phyloP scores from a whole-genome alignment of 805 yeast species.

The Priceomyces castillae region DNA sequence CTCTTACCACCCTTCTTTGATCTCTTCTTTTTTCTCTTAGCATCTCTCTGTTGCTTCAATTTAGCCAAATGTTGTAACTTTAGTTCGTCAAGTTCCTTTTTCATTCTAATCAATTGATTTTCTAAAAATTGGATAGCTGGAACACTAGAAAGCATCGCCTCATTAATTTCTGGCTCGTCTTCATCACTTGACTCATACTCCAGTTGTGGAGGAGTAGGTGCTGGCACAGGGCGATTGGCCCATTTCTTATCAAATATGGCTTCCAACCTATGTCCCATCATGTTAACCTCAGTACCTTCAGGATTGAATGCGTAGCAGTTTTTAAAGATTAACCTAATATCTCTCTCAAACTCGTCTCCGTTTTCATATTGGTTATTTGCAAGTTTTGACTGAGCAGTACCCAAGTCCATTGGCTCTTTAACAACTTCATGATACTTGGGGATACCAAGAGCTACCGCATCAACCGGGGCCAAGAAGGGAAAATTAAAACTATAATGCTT shows the following conservation, averaged over 20 bases:
- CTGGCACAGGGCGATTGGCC: conserved; percentile 61
- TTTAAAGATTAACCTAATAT: conserved; percentile 76
- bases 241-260: conserved; percentile 82
- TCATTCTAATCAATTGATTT: conserved; percentile 82
- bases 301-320: conserved; percentile 95
- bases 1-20: conserved; percentile 34
- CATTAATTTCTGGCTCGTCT: conserved; percentile 57
- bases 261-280: conserved; percentile 92
- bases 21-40: conserved; percentile 44
- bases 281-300: conserved; percentile 92
- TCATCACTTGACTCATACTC: conserved; percentile 30
- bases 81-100: conserved; percentile 76
- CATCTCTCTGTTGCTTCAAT: conserved; percentile 60
- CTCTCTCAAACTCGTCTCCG: conserved; percentile 83
- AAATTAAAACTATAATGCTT: conserved; percentile 81
- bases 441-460: conserved; percentile 88
- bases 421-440: conserved; percentile 87
- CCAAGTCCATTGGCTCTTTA: conserved; percentile 92
- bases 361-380: conserved; percentile 85
- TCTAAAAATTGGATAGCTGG: conserved; percentile 91
- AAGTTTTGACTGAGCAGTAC: conserved; percentile 76
- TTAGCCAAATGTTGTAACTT: conserved; percentile 73
- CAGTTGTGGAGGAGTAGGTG: conserved; percentile 67
- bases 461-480: conserved; percentile 93
- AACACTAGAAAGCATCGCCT: conserved; percentile 57